Evolutionary conservation across 1,139 yeast genomes (phyloP), one percentile per base, ranked within the genome.

Genomic region (Hyphopichia burtonii): DNA sequence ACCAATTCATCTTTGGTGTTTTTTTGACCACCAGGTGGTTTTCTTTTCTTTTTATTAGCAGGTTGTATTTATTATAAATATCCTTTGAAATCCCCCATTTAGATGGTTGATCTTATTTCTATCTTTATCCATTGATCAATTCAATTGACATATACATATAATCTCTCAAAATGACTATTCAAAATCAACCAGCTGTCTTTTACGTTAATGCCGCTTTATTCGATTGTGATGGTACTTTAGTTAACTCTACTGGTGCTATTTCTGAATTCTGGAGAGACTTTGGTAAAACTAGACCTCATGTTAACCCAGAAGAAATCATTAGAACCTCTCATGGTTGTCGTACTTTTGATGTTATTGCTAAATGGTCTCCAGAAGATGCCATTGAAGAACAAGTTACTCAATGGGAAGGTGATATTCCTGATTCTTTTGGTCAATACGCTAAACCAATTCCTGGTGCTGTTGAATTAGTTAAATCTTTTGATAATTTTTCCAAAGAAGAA

Each of bases 81-180:
- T 19, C 12, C 20, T 10, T 20, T 3, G 4, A 15, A 15, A 23
- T 17, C 37, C 37, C 11, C 34, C 20, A 15, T 17, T 11, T 10
- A 5, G 8, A 20, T 20, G 5, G 23, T 6, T 5, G 23, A 6
- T 20, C 8, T 20, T 5, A 20, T 6, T 20, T 20, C 8, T 5
- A 20, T 20, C 23, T 20, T 20, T 20, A 20, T 20, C 23, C 8
- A 6, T 20, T 6, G 16, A 33, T 18, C 12, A 23, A 32, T 15
- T 32, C 25, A 15, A 20, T 19, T 23, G 12, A 35, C 7, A 25
- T 6, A 12, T 23, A 25, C 16, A 14, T 30, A 25, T 9, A 25
- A 4, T 7, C 11, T 8, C 4, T 7, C 40, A 54, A 39, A 36
- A 61, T 61, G 66, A 61, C 66, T 37, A 45, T 57, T 38, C 55